Evolutionary conservation across 2,329 filamentous ascomycete species (phyloP).

Genomic region (Atkinsonella texensis): DNA sequence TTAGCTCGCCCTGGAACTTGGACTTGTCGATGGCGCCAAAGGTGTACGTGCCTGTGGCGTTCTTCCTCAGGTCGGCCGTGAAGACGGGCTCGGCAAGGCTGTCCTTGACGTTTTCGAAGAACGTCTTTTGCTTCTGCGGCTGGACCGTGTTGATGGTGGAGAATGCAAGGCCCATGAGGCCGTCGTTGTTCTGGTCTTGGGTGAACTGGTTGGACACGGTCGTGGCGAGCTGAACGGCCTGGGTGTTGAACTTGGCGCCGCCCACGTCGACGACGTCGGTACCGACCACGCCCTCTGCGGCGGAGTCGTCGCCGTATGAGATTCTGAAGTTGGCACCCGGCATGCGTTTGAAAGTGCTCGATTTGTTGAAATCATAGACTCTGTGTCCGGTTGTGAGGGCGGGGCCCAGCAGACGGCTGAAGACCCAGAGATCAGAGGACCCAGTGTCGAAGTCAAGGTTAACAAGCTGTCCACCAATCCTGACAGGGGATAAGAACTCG

Average conservation of each 20-base stretch:
- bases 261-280: conserved; percentile 30
- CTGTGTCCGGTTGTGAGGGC: conserved; percentile 25
- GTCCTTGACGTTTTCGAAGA: conserved; percentile 23
- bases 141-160: conserved; percentile 28
- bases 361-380: conserved; percentile 25
- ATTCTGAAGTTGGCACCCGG: conserved; percentile 29
- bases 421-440: conserved; percentile 20
- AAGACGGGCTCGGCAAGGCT: conserved; percentile 35
- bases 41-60: conserved; percentile 50
- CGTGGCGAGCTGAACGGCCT: conserved; percentile 31
- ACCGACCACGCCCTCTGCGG: conserved; percentile 31
- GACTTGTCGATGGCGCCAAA: conserved; percentile 57
- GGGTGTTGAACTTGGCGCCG: conserved; percentile 25
- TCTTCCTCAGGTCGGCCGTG: conserved; percentile 54
- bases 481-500: conserved; percentile 10
- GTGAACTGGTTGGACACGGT: conserved; percentile 29
- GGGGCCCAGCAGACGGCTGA: conserved; percentile 29
- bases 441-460: conserved; percentile 14
- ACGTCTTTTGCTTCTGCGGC: conserved; percentile 30
- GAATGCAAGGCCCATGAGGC: conserved; percentile 34
- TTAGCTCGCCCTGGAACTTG: conserved; percentile 51
- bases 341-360: conserved; percentile 25
- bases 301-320: conserved; percentile 31
- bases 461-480: conserved; percentile 12
- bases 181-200: conserved; percentile 26